A percentile compares a stretch with the other conserved stretches of the same genome.
Evolutionary conservation across 768 basidiomycete genomes (phyloP).

Genomic region (Dictyophora rubrovolvata): DNA sequence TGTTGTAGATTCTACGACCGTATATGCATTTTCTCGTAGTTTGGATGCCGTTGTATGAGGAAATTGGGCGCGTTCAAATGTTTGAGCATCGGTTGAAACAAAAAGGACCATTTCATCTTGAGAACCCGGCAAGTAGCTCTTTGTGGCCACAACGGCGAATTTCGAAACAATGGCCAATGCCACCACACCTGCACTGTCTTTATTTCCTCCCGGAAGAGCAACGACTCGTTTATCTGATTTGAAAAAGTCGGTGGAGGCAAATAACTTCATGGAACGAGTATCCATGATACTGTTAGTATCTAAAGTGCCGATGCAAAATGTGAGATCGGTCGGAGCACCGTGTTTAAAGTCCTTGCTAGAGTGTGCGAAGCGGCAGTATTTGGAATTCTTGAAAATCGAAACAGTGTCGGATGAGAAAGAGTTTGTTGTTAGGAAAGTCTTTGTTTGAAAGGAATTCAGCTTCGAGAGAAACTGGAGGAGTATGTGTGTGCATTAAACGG

Average conservation of each 20-base stretch:
- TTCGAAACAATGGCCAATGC: slow-evolving; percentile 91
- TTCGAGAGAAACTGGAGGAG: not conserved
- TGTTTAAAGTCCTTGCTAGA: slow-evolving; percentile 76
- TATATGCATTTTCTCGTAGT: slow-evolving; percentile 88
- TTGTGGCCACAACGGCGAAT: slow-evolving; percentile 84
- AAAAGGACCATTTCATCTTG: slow-evolving; percentile 75
- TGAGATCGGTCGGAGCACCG: slow-evolving; percentile 58
- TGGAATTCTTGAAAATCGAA: slow-evolving; percentile 57
- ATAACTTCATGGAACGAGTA: slow-evolving; percentile 60
- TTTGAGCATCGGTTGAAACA: slow-evolving; percentile 71
- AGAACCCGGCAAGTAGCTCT: slow-evolving; percentile 45
- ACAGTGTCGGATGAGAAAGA: slow-evolving; percentile 57
- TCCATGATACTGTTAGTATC: slow-evolving; percentile 41
- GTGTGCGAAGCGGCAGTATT: slow-evolving; percentile 83
- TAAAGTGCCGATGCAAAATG: slow-evolving; percentile 79
- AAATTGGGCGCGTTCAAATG: slow-evolving; percentile 86
- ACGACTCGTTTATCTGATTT: slow-evolving; percentile 50
- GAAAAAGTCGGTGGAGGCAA: slow-evolving; percentile 83
- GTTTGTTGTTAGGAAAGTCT: slow-evolving; percentile 87
- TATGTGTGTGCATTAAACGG: slow-evolving; percentile 13
- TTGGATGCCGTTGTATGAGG: slow-evolving; percentile 77
- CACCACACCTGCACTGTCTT: slow-evolving; percentile 78
- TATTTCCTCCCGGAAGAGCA: slow-evolving; percentile 73
- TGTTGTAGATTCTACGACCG: slow-evolving; percentile 86
- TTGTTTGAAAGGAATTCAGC: slow-evolving; percentile 1